phyloP scores from a whole-genome alignment of 352 stramenopile genomes.

The Peronospora farinosa region DNA sequence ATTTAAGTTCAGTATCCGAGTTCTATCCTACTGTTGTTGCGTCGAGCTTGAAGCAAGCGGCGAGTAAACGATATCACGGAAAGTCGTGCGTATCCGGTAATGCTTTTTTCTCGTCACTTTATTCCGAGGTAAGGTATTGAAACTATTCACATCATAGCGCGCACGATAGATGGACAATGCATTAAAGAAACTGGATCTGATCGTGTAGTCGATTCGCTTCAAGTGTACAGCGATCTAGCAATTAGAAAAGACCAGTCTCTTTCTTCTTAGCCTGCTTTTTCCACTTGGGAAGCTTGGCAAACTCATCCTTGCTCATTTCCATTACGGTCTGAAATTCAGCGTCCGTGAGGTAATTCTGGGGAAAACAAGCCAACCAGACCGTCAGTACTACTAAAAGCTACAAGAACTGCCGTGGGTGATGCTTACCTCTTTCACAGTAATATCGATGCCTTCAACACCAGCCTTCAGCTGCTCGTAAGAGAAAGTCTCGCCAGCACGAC shows the following conservation, averaged over 20 bases:
- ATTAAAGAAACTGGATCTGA: conserved; percentile 2
- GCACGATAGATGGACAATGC: background rate
- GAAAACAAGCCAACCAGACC: conserved; percentile 2
- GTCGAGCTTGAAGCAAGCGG: conserved; percentile 12
- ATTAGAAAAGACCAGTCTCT: conserved; percentile 80
- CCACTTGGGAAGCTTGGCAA: conserved; percentile 70
- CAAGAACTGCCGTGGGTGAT: conserved; percentile 4
- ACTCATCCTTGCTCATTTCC: conserved; percentile 55
- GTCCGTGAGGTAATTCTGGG: conserved; percentile 62
- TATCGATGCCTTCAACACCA: conserved; percentile 74
- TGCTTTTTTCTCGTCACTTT: conserved; percentile 24
- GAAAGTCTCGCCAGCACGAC: conserved; percentile 36
- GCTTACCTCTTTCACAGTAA: conserved; percentile 63
- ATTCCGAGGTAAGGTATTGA: conserved; percentile 21
- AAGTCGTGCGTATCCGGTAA: conserved; percentile 3
- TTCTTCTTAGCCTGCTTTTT: conserved; percentile 87
- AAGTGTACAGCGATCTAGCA: background rate
- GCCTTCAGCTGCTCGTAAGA: conserved; percentile 60
- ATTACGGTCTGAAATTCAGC: conserved; percentile 73
- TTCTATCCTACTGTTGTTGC: background rate
- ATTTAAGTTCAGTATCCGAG: conserved; percentile 19
- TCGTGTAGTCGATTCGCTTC: background rate
- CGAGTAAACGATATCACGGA: background rate
- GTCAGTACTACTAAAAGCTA: conserved; percentile 28
- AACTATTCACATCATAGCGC: conserved; percentile 9